These are phyloP conservation scores for Cryptococcus sp. DNA, from an alignment of 1,284 basidiomycete genomes.

Conservation along the genomic window DNA sequence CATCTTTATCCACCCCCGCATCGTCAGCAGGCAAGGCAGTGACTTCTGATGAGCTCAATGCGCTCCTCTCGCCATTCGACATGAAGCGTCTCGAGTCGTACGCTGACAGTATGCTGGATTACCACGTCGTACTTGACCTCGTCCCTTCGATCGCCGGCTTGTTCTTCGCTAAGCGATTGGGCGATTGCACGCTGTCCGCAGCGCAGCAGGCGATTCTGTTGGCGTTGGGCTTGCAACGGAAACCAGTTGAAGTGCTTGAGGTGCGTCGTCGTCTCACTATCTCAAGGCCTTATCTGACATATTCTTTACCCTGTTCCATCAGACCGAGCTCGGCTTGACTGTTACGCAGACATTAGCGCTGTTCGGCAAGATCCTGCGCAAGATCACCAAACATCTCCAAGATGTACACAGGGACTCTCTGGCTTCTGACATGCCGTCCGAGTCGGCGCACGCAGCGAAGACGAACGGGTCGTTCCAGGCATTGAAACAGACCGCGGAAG, in stretches of 20 bases:
- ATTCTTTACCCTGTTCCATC: neutral
- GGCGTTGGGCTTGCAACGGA: slow-evolving; percentile 87
- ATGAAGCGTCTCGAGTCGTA: slow-evolving; percentile 95
- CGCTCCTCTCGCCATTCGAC: slow-evolving; percentile 86
- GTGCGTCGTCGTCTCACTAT: slow-evolving; percentile 53
- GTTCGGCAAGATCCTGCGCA: slow-evolving; percentile 87
- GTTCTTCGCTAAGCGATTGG: slow-evolving; percentile 78
- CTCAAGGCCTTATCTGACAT: slow-evolving; percentile 2
- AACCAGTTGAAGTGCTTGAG: slow-evolving; percentile 87
- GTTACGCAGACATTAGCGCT: slow-evolving; percentile 86
- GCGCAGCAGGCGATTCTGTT: slow-evolving; percentile 87
- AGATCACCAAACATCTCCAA: slow-evolving; percentile 75
- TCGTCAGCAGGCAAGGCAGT: slow-evolving; percentile 49
- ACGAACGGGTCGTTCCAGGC: slow-evolving; percentile 56
- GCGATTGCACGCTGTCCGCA: slow-evolving; percentile 69
- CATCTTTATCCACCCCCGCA: slow-evolving; percentile 6
- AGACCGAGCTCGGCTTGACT: slow-evolving; percentile 78
- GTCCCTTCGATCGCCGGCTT: slow-evolving; percentile 76
- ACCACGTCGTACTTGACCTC: slow-evolving; percentile 92
- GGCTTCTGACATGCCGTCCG: slow-evolving; percentile 60
- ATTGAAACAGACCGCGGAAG: slow-evolving; percentile 58
- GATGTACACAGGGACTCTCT: slow-evolving; percentile 80
- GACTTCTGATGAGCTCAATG: slow-evolving; percentile 69
- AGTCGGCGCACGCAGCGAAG: slow-evolving; percentile 22
- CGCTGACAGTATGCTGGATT: slow-evolving; percentile 93